A percentile compares a stretch with the other conserved stretches of the same genome.
Evolutionary conservation across 176 grass and related monocot genomes (phyloP).

Genomic region (Triticum aestivum): IWGSC_CS_RefSeq_v2.1 NC_057812.1:18934698-18935197

Average conservation of each 20-base stretch:
- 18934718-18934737: not conserved
- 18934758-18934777: not conserved
- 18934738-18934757: constrained; percentile 19
- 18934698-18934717: not conserved
- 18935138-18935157: not conserved
- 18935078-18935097: not conserved
- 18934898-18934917: not conserved
- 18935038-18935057: not conserved
- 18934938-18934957: not conserved
- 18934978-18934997: no score
- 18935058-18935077: not conserved
- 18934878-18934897: not conserved
- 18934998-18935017: no score
- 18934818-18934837: not conserved
- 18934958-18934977: not conserved
- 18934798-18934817: not conserved
- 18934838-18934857: not conserved
- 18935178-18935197: not conserved
- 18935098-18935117: not conserved
- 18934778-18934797: not conserved
- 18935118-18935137: not conserved
- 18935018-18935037: not conserved
- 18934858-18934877: not conserved
- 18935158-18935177: not conserved
- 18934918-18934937: not conserved